Evolutionary conservation across 768 basidiomycete species (phyloP).

Genomic region (Lactarius tabidus): DNA sequence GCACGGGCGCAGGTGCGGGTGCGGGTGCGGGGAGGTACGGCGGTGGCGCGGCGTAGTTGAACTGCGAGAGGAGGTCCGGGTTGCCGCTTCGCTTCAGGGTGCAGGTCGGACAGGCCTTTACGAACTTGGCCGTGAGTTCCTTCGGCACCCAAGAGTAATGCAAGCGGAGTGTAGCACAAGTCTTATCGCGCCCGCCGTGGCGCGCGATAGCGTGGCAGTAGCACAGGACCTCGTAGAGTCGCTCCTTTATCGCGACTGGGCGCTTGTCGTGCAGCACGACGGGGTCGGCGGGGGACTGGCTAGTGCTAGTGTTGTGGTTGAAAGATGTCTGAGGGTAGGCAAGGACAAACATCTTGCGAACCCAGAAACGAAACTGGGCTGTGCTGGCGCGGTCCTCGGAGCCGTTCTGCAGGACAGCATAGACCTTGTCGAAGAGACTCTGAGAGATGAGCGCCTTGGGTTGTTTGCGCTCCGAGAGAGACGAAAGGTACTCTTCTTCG

Average conservation of each 20-base stretch:
- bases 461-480: slow-evolving; percentile 25
- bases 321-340: slow-evolving; percentile 25
- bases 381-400: slow-evolving; percentile 19
- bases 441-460: slow-evolving; percentile 27
- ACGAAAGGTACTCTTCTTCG: slow-evolving; percentile 23
- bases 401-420: slow-evolving; percentile 22
- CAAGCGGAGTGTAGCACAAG: slow-evolving; percentile 57
- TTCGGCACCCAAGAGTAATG: slow-evolving; percentile 84
- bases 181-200: slow-evolving; percentile 81
- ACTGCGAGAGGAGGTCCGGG: slow-evolving; percentile 23
- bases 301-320: not conserved
- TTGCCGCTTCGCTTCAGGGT: slow-evolving; percentile 42
- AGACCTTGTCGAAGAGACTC: slow-evolving; percentile 22
- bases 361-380: slow-evolving; percentile 28
- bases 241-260: slow-evolving; percentile 72
- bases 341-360: slow-evolving; percentile 27
- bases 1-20: no score
- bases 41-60: not conserved
- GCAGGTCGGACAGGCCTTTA: slow-evolving; percentile 78
- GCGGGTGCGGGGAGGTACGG: not conserved
- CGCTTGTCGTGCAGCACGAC: slow-evolving; percentile 68
- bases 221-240: slow-evolving; percentile 73
- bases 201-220: slow-evolving; percentile 61
- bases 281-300: slow-evolving; percentile 7
- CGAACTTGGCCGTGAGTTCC: slow-evolving; percentile 73